Conservation (phyloP, 768 basidiomycete species). For the Podaxis carcinomalis region DNA sequence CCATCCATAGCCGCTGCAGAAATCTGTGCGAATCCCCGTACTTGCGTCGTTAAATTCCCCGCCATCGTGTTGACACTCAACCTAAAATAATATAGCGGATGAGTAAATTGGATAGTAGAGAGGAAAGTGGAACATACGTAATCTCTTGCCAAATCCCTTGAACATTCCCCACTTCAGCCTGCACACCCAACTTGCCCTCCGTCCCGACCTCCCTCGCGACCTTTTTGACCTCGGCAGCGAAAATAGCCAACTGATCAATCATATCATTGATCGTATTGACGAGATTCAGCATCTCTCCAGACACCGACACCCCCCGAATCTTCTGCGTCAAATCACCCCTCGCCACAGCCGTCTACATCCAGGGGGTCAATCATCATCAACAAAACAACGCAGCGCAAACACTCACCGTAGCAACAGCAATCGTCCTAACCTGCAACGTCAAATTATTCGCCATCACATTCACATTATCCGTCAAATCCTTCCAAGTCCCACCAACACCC, state of each 20-base stretch:
- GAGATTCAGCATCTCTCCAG: conserved; percentile 93
- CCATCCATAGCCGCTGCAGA: conserved; percentile 98
- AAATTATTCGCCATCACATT: conserved; percentile 95
- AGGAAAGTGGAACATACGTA: conserved; percentile 54
- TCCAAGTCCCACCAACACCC: conserved; percentile 96
- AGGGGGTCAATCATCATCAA: too few relatives aligned
- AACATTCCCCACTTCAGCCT: conserved; percentile 94
- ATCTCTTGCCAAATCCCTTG: conserved; percentile 99
- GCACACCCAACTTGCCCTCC: conserved; percentile 97
- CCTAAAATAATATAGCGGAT: conserved; percentile 31
- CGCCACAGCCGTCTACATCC: conserved; percentile 77
- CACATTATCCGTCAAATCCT: conserved; percentile 93
- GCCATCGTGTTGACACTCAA: conserved; percentile 99
- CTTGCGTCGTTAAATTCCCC: conserved; percentile 93
- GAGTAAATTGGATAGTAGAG: neutral
- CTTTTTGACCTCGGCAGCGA: conserved; percentile 73
- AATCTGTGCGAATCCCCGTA: conserved; percentile 98
- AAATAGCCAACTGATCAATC: conserved; percentile 57
- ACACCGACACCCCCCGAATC: conserved; percentile 87
- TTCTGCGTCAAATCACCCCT: conserved; percentile 92
- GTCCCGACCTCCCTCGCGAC: conserved; percentile 98
- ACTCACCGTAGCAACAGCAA: conserved; percentile 86
- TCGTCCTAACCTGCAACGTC: conserved; percentile 89
- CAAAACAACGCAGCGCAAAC: neutral
- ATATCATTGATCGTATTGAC: conserved; percentile 96